Evolutionary conservation across 1,139 yeast species (phyloP).

Genomic region (Sugiyamaella xylanicola): DNA sequence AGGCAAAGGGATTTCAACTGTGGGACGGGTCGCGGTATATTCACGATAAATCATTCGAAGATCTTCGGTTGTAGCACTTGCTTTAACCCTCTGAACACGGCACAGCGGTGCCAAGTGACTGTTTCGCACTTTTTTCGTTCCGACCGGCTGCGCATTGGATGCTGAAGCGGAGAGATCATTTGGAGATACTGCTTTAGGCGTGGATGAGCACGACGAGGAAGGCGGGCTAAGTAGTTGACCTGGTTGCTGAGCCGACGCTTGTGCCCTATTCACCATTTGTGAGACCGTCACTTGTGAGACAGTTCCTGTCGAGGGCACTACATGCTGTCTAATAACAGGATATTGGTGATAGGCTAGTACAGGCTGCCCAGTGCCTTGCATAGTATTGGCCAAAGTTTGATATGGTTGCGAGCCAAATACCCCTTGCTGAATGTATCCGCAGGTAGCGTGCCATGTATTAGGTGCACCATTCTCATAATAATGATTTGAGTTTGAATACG

Average conservation of each 20-base stretch:
- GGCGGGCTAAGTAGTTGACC: not conserved
- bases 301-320: not conserved
- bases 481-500: constrained; percentile 9
- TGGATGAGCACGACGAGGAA: constrained; percentile 10
- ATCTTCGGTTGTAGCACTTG: constrained; percentile 22
- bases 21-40: constrained; percentile 21
- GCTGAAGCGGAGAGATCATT: constrained; percentile 2
- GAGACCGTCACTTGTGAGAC: constrained; percentile 1
- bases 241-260: not conserved
- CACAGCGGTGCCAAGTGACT: constrained; percentile 20
- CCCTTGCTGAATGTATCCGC: constrained; percentile 6
- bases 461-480: constrained; percentile 2
- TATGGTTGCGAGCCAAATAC: not conserved
- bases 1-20: constrained; percentile 20
- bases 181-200: constrained; percentile 6
- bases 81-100: constrained; percentile 23
- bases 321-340: constrained; percentile 5
- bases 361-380: not conserved
- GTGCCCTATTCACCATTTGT: not conserved
- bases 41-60: constrained; percentile 21
- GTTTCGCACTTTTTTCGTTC: constrained; percentile 17
- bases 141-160: not conserved
- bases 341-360: not conserved
- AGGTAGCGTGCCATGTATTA: constrained; percentile 5
- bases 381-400: not conserved